These are phyloP conservation scores for Blepharisma stoltei DNA, from an alignment of 73 alveolate species.

Conservation along the genomic window DNA sequence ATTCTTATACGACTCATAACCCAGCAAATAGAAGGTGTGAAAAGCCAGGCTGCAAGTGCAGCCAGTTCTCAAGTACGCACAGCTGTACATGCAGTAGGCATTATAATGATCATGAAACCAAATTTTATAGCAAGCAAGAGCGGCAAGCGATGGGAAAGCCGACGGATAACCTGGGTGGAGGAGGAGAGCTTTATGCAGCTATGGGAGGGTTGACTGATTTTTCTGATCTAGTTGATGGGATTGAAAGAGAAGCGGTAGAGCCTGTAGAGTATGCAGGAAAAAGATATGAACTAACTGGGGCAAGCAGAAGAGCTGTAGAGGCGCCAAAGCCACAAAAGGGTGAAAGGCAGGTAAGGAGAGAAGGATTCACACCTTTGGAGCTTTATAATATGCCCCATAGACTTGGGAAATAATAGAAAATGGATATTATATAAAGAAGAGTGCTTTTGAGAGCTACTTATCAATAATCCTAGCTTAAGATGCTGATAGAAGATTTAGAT, in stretches of 20 bases:
- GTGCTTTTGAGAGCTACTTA: no score
- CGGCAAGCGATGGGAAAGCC: constrained; percentile 93
- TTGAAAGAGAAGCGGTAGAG: constrained; percentile 31
- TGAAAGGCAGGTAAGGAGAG: not conserved
- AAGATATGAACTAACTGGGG: not conserved
- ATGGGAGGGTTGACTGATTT: constrained; percentile 62
- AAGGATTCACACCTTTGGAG: not conserved
- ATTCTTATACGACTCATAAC: constrained; percentile 87
- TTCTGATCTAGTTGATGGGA: constrained; percentile 49
- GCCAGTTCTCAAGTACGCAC: constrained; percentile 79
- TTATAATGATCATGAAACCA: constrained; percentile 84
- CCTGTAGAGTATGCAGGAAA: not conserved
- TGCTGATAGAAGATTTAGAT: no score
- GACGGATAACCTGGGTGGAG: constrained; percentile 74
- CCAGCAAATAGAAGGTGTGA: constrained; percentile 60
- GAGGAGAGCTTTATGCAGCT: constrained; percentile 42
- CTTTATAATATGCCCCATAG: constrained; percentile 15
- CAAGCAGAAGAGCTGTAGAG: not conserved
- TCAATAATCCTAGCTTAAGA: no score
- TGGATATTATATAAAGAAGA: no score
- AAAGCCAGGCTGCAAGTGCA: constrained; percentile 59
- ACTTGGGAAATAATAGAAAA: not conserved
- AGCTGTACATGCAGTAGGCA: constrained; percentile 88
- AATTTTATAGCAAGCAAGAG: constrained; percentile 92
- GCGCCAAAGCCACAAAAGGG: not conserved